A percentile compares a stretch with the other conserved stretches of the same genome.
Conservation (phyloP, 129 eudicot genomes). For the Pseudognaphalium luteoalbum region DNA sequence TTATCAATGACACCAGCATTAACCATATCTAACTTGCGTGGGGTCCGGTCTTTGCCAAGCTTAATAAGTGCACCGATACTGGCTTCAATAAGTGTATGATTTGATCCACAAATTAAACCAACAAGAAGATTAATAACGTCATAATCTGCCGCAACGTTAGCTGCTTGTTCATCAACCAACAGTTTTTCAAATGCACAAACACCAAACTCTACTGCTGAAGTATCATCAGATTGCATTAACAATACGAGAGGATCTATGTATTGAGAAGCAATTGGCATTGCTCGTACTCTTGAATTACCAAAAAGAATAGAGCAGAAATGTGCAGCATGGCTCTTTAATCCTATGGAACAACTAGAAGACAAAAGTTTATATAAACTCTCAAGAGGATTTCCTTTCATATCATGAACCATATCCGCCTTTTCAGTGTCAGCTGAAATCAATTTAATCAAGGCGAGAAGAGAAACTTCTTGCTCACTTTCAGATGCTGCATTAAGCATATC, state of each 20-base stretch:
- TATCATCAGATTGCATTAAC: slow-evolving; percentile 49
- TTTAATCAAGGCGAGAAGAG: slow-evolving; percentile 52
- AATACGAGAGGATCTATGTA: slow-evolving; percentile 61
- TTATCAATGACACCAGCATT: slow-evolving; percentile 62
- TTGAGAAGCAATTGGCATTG: slow-evolving; percentile 47
- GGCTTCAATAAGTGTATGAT: slow-evolving; percentile 60
- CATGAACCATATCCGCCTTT: slow-evolving; percentile 49
- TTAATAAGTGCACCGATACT: slow-evolving; percentile 73
- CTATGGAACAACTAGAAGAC: slow-evolving; percentile 42
- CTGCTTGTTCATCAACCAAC: slow-evolving; percentile 64
- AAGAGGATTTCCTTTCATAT: slow-evolving; percentile 57
- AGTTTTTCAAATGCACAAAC: slow-evolving; percentile 76
- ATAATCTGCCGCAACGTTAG: slow-evolving; percentile 51
- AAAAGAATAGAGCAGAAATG: slow-evolving; percentile 59
- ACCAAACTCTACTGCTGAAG: slow-evolving; percentile 60
- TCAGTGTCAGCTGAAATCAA: slow-evolving; percentile 47
- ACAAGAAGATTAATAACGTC: slow-evolving; percentile 62
- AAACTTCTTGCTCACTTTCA: slow-evolving; percentile 61
- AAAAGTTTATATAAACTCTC: slow-evolving; percentile 47
- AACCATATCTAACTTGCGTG: slow-evolving; percentile 78
- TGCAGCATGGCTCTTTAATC: slow-evolving; percentile 63
- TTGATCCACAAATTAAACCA: slow-evolving; percentile 66
- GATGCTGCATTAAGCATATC: slow-evolving; percentile 66
- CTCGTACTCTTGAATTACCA: slow-evolving; percentile 51
- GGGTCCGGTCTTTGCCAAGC: slow-evolving; percentile 71